phyloP scores from a whole-genome alignment of 1,139 yeast species.

The Tardiomyces blankii region DNA sequence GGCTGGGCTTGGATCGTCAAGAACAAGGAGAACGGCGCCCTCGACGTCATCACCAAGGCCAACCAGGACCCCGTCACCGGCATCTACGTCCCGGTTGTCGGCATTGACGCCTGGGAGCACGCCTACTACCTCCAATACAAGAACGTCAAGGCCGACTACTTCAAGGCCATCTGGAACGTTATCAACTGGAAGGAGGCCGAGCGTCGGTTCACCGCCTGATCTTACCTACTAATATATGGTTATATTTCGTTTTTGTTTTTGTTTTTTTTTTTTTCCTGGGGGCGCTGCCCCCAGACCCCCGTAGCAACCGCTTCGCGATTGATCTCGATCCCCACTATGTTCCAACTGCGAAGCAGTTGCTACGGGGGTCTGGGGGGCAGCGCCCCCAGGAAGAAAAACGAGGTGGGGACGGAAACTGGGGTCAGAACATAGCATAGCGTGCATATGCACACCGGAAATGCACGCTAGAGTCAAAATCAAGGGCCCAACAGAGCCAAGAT shows the following conservation, averaged over 20 bases:
- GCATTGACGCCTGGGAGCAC: slow-evolving; percentile 98
- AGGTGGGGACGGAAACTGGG: no score
- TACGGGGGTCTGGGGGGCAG: no score
- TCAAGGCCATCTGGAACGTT: slow-evolving; percentile 94
- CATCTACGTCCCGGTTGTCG: slow-evolving; percentile 66
- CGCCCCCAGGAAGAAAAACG: no score
- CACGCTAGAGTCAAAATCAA: no score
- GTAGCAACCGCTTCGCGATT: no score
- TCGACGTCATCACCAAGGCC: slow-evolving; percentile 76
- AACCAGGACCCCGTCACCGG: slow-evolving; percentile 89
- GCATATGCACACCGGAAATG: no score
- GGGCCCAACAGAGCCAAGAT: no score
- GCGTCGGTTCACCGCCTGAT: slow-evolving; percentile 38
- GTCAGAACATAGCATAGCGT: no score
- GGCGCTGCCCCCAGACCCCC: no score
- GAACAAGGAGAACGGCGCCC: slow-evolving; percentile 69
- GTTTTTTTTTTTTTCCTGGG: no score
- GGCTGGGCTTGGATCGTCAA: slow-evolving; percentile 97
- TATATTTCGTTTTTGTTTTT: neutral
- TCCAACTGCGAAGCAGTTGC: no score
- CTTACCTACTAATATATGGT: neutral
- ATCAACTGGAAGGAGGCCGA: slow-evolving; percentile 96
- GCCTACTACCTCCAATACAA: slow-evolving; percentile 95
- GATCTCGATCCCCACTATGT: no score
- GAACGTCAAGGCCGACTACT: slow-evolving; percentile 89